A percentile compares a stretch with the other conserved stretches of the same genome.
These are phyloP conservation scores for Chaetomiaceae sp. DNA, from an alignment of 2,329 filamentous ascomycete species.

Conservation along the genomic window DNA sequence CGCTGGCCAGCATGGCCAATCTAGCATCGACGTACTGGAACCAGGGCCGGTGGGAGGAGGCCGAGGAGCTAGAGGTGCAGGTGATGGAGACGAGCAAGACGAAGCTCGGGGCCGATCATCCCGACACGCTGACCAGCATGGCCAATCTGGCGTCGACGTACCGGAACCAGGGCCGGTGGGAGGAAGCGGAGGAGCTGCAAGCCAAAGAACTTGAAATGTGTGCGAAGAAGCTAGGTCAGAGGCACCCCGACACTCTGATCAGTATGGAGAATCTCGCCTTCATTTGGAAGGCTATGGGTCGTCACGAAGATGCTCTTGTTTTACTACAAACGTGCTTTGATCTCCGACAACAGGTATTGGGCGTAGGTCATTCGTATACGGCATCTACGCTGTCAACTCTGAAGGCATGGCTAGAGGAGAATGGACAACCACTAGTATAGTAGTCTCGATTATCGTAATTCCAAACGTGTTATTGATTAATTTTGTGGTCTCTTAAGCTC, in stretches of 20 bases:
- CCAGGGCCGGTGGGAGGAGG: conserved; percentile 13
- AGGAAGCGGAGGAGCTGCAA: not conserved
- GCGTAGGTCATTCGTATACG: not conserved
- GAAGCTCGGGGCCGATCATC: not conserved
- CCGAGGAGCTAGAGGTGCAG: not conserved
- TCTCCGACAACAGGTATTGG: not conserved
- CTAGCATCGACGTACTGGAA: conserved; percentile 11
- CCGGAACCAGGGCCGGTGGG: too few relatives aligned
- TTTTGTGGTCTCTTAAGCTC: too few relatives aligned
- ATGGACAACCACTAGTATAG: too few relatives aligned
- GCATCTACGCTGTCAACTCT: not conserved
- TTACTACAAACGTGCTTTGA: not conserved
- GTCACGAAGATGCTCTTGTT: not conserved
- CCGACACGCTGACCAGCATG: not conserved
- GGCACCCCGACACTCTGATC: not conserved
- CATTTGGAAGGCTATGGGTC: not conserved
- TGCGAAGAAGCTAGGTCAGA: too few relatives aligned
- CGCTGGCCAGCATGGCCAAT: conserved; percentile 11
- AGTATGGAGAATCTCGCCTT: not conserved
- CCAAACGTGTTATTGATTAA: too few relatives aligned
- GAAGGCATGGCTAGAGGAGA: too few relatives aligned
- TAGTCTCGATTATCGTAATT: too few relatives aligned
- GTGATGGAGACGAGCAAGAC: not conserved
- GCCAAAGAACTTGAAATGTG: not conserved
- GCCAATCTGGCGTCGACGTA: too few relatives aligned